phyloP scores from a whole-genome alignment of 805 yeast genomes.

The Starmera dryadoides region DNA sequence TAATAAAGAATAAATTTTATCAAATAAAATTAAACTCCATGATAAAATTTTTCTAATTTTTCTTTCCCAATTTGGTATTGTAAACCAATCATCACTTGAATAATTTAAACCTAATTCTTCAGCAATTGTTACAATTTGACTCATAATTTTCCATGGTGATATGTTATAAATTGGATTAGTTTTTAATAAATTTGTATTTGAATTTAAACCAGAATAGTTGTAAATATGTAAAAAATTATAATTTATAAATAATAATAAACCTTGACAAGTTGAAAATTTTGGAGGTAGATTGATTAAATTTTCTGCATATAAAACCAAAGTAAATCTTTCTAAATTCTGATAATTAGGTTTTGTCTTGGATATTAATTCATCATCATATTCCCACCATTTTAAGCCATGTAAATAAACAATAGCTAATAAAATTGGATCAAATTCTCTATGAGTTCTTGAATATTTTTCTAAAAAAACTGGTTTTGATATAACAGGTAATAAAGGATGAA shows the following conservation, averaged over 20 bases:
- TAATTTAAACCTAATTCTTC: constrained; percentile 22
- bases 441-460: constrained; percentile 22
- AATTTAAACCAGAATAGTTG: background rate
- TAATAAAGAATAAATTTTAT: constrained; percentile 19
- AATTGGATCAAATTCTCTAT: constrained; percentile 23
- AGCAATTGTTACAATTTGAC: constrained; percentile 15
- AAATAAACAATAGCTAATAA: constrained; percentile 20
- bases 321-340: constrained; percentile 19
- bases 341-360: constrained; percentile 12
- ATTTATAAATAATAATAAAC: constrained; percentile 26
- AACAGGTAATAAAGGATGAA: constrained; percentile 22
- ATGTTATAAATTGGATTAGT: background rate
- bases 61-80: constrained; percentile 23
- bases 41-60: constrained; percentile 17
- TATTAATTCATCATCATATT: constrained; percentile 9
- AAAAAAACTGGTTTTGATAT: constrained; percentile 18
- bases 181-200: background rate
- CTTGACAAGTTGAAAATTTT: constrained; percentile 31
- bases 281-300: constrained; percentile 18
- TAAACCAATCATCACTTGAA: constrained; percentile 17
- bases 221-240: constrained; percentile 9
- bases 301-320: constrained; percentile 19
- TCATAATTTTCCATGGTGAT: constrained; percentile 15
- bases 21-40: constrained; percentile 20
- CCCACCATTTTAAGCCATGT: constrained; percentile 21